These are phyloP conservation scores for Begonia peltatifolia DNA, from an alignment of 306 rosid species.

Conservation along the genomic window DNA sequence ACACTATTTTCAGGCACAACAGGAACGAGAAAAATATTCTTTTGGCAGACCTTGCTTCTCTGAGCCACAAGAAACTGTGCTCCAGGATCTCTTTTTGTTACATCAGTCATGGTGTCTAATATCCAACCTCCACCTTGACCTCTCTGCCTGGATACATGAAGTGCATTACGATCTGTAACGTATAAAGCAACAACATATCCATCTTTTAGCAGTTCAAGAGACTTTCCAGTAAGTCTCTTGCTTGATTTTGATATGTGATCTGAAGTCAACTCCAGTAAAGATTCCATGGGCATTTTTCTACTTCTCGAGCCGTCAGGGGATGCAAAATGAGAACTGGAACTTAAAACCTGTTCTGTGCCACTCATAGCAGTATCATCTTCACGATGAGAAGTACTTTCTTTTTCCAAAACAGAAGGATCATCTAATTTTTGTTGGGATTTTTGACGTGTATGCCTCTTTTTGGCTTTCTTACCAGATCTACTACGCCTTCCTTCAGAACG, in stretches of 20 bases:
- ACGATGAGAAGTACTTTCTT: constrained; percentile 58
- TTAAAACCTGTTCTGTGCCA: constrained; percentile 83
- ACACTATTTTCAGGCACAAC: not conserved
- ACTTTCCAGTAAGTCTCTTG: constrained; percentile 51
- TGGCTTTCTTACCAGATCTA: constrained; percentile 88
- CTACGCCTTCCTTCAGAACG: constrained; percentile 75
- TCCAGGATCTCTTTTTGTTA: constrained; percentile 93
- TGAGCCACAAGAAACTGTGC: constrained; percentile 72
- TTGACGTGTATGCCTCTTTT: constrained; percentile 74
- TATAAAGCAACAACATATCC: constrained; percentile 71
- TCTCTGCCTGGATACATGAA: constrained; percentile 84
- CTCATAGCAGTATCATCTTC: constrained; percentile 88
- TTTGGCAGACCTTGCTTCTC: constrained; percentile 68
- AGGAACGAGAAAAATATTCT: constrained; percentile 9
- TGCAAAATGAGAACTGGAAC: constrained; percentile 61
- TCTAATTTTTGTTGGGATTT: constrained; percentile 60
- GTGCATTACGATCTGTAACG: constrained; percentile 53
- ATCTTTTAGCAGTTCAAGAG: constrained; percentile 64
- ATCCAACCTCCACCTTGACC: constrained; percentile 94
- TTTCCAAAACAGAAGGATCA: constrained; percentile 40
- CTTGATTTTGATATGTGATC: constrained; percentile 36
- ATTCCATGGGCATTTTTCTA: constrained; percentile 67
- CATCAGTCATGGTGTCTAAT: constrained; percentile 63
- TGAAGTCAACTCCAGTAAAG: constrained; percentile 50
- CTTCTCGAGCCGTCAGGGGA: constrained; percentile 71